Evolutionary conservation across 2,329 filamentous ascomycete genomes (phyloP).

Genomic region (Lithohypha guttulata): DNA sequence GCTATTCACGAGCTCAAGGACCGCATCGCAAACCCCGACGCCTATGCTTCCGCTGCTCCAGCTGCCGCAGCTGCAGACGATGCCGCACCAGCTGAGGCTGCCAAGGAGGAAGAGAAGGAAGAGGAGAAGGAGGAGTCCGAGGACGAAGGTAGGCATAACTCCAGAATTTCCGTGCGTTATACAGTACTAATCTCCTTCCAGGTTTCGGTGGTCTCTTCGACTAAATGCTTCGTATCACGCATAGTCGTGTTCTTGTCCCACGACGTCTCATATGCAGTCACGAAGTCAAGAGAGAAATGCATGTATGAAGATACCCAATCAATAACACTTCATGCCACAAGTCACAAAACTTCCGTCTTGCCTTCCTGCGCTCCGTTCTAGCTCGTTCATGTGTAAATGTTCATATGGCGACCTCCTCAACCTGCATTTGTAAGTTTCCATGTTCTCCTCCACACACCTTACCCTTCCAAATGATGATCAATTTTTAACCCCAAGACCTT

Average conservation of each 20-base stretch:
- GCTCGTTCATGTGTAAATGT: conserved; percentile 10
- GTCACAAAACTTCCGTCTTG: conserved; percentile 12
- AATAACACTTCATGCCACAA: too few relatives aligned
- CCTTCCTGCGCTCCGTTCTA: conserved; percentile 5
- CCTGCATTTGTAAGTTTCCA: conserved; percentile 13
- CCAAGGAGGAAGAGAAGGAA: conserved; percentile 47
- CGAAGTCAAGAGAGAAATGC: conserved; percentile 22
- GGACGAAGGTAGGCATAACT: conserved; percentile 44
- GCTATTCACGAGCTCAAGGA: conserved; percentile 98
- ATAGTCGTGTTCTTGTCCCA: conserved; percentile 27
- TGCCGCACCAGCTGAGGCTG: conserved; percentile 41
- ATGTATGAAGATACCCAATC: conserved; percentile 4
- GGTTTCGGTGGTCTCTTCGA: conserved; percentile 76
- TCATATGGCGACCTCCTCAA: neutral
- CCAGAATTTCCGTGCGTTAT: conserved; percentile 29
- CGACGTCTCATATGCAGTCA: conserved; percentile 27
- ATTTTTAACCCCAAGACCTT: conserved; percentile 55
- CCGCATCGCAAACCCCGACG: conserved; percentile 97
- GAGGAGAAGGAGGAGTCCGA: conserved; percentile 57
- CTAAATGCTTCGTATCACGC: conserved; percentile 32
- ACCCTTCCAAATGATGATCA: conserved; percentile 46
- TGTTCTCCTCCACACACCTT: neutral
- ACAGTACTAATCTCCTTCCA: conserved; percentile 27
- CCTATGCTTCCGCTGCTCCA: conserved; percentile 77
- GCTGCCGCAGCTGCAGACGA: conserved; percentile 48